A percentile compares a stretch with the other conserved stretches of the same genome.
Evolutionary conservation across 352 stramenopile species (phyloP).

Genomic region (Aphanomyces euteiches): DNA sequence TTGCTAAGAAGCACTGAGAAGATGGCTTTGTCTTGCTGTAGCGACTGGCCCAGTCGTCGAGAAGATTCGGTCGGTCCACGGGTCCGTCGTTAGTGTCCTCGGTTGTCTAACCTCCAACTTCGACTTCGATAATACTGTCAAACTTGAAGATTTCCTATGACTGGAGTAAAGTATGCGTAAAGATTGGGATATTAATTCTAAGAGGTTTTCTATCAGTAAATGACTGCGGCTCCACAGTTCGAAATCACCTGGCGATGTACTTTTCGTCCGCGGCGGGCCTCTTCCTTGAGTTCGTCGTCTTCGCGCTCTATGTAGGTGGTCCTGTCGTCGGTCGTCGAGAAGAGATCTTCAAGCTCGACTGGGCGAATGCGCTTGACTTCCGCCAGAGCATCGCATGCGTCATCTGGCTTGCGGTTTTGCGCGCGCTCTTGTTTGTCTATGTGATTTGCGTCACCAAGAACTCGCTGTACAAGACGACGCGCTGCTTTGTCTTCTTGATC

Average conservation of each 20-base stretch:
- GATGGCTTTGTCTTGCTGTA: too few species aligned
- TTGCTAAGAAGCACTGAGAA: too few species aligned
- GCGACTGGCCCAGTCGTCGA: too few species aligned
- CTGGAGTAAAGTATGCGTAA: not conserved
- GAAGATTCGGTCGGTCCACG: too few species aligned
- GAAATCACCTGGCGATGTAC: constrained; percentile 17
- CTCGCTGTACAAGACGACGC: constrained; percentile 51
- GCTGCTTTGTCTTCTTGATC: constrained; percentile 75
- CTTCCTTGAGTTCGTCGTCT: constrained; percentile 19
- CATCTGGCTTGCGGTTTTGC: constrained; percentile 47
- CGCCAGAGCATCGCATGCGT: constrained; percentile 66
- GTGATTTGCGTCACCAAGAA: constrained; percentile 66
- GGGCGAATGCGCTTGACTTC: constrained; percentile 38
- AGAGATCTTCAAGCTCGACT: constrained; percentile 21
- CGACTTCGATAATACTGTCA: not conserved
- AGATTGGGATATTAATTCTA: not conserved
- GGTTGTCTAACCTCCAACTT: too few species aligned
- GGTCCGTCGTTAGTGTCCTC: too few species aligned
- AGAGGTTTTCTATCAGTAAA: not conserved
- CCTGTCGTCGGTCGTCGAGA: not conserved
- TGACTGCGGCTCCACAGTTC: constrained; percentile 2
- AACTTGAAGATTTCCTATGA: constrained; percentile 1
- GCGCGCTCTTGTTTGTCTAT: constrained; percentile 60
- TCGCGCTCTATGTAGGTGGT: constrained; percentile 17
- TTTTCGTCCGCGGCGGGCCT: constrained; percentile 19